Percentiles rank a stretch among this genome's conserved stretches.
Conservation (phyloP, 2,329 filamentous ascomycete genomes). For the Trichoderma cornu-damae region DNA sequence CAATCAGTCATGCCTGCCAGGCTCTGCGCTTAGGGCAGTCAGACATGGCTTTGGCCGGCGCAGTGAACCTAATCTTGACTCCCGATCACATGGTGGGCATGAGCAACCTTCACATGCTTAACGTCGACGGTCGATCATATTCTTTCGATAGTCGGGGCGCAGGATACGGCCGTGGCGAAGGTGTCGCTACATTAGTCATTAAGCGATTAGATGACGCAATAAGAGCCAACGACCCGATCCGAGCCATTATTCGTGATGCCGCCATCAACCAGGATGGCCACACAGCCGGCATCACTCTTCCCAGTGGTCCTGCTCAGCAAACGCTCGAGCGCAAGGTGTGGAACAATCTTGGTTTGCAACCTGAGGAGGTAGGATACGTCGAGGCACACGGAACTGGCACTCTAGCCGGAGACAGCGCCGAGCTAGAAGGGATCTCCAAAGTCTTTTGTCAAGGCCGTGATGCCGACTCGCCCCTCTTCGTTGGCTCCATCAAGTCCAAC, state of each 20-base stretch:
- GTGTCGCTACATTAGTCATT: slow-evolving; percentile 45
- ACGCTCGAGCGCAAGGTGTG: slow-evolving; percentile 32
- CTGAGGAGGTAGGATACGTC: slow-evolving; percentile 24
- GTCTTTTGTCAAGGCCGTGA: slow-evolving; percentile 17
- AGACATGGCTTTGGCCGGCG: neutral
- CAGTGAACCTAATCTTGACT: neutral
- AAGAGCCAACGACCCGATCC: slow-evolving; percentile 44
- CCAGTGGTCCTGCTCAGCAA: slow-evolving; percentile 31
- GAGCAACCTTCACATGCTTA: neutral
- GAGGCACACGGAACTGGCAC: slow-evolving; percentile 26
- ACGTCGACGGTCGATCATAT: neutral
- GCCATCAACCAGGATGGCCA: slow-evolving; percentile 37
- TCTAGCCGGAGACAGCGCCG: slow-evolving; percentile 18
- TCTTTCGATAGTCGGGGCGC: slow-evolving; percentile 30
- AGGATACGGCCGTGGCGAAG: slow-evolving; percentile 56
- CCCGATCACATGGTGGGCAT: neutral
- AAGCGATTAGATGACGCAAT: slow-evolving; percentile 49
- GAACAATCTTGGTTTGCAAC: slow-evolving; percentile 23
- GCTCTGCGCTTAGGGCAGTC: slow-evolving; percentile 28
- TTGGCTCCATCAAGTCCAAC: slow-evolving; percentile 26
- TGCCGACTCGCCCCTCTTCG: neutral
- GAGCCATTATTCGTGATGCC: slow-evolving; percentile 30
- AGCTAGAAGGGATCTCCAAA: slow-evolving; percentile 19
- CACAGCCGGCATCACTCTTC: slow-evolving; percentile 39
- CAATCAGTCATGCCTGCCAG: slow-evolving; percentile 45